phyloP scores from a whole-genome alignment of 2,329 filamentous ascomycete genomes.

The Nemania diffusa region DNA sequence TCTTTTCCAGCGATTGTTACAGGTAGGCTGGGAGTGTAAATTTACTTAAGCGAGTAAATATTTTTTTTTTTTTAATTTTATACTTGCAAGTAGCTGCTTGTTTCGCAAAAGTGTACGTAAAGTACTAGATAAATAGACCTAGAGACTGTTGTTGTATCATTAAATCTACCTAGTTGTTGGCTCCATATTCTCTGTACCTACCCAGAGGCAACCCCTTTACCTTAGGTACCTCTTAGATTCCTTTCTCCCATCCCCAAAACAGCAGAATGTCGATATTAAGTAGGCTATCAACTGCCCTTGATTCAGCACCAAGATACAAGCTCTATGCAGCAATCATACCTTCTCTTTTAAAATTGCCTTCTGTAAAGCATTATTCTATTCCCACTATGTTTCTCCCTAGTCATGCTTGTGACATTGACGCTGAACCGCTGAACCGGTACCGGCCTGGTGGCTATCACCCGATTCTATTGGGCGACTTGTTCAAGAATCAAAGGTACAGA shows the following conservation, averaged over 20 bases:
- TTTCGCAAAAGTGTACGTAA: too few relatives aligned
- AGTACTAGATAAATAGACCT: too few relatives aligned
- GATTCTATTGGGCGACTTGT: conserved; percentile 33
- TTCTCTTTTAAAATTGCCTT: neutral
- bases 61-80: too few relatives aligned
- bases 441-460: conserved; percentile 40
- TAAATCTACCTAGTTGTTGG: too few relatives aligned
- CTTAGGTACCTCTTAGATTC: too few relatives aligned
- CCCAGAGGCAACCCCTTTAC: neutral
- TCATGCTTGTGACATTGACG: conserved; percentile 23
- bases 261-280: neutral
- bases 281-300: neutral
- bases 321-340: neutral
- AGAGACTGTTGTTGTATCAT: too few relatives aligned
- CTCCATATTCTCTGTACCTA: too few relatives aligned
- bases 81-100: too few relatives aligned
- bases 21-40: too few relatives aligned
- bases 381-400: neutral
- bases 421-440: conserved; percentile 32
- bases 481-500: conserved; percentile 33
- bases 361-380: conserved; percentile 2
- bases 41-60: too few relatives aligned
- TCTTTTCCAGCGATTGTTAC: too few relatives aligned
- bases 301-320: neutral
- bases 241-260: conserved; percentile 3